These are phyloP conservation scores for Persicaria tinctoria DNA, from an alignment of 148 eudicot genomes.

Conservation along the genomic window DNA sequence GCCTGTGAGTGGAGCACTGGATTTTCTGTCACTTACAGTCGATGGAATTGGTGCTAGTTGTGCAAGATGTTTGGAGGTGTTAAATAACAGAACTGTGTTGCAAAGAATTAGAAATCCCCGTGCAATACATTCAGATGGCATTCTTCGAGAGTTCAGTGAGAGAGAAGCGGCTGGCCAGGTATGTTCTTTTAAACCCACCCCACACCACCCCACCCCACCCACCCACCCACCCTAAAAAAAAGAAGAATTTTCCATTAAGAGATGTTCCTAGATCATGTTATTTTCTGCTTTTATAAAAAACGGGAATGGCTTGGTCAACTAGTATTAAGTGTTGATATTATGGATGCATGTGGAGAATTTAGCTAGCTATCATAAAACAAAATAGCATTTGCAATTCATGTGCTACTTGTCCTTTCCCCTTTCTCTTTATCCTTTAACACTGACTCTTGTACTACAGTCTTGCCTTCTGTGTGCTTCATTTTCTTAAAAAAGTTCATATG, in stretches of 20 bases:
- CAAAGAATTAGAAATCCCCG: constrained; percentile 88
- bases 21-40: constrained; percentile 93
- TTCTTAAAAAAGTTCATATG: neutral
- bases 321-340: too few species aligned
- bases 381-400: neutral
- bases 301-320: too few species aligned
- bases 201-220: too few species aligned
- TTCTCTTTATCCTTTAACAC: neutral
- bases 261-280: neutral
- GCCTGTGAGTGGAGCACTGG: constrained; percentile 97
- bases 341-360: neutral
- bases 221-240: too few species aligned
- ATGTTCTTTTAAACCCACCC: too few species aligned
- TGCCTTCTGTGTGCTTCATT: neutral
- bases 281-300: neutral
- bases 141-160: constrained; percentile 79
- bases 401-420: neutral
- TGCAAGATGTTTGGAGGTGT: constrained; percentile 84
- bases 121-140: constrained; percentile 71
- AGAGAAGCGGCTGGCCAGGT: constrained; percentile 95
- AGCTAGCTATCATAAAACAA: neutral
- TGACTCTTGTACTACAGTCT: neutral
- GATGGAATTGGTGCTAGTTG: constrained; percentile 98
- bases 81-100: constrained; percentile 57
- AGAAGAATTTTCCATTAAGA: neutral